phyloP scores from a whole-genome alignment of 768 basidiomycete genomes.

The Leccinellum rugosiceps region DNA sequence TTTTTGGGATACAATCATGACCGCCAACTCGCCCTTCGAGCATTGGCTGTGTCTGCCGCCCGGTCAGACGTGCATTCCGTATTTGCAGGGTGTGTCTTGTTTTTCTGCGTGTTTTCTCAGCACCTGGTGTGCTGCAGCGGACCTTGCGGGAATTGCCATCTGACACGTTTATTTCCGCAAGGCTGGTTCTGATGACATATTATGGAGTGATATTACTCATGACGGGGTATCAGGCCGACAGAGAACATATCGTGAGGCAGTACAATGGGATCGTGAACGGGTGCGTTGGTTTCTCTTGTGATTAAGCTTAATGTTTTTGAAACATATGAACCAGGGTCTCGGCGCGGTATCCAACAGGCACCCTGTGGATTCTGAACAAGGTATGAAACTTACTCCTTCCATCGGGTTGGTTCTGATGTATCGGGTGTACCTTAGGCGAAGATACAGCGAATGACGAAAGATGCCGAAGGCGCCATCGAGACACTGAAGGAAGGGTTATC shows the following conservation, averaged over 20 bases:
- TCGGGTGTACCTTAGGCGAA: constrained; percentile 50
- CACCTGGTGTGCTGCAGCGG: not conserved
- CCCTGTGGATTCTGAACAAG: constrained; percentile 71
- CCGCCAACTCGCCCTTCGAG: constrained; percentile 61
- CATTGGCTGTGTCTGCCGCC: constrained; percentile 64
- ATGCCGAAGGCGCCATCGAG: constrained; percentile 62
- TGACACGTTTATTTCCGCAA: constrained; percentile 23
- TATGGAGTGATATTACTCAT: constrained; percentile 67
- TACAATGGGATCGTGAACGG: constrained; percentile 63
- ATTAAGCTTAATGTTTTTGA: not conserved
- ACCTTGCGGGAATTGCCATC: not conserved
- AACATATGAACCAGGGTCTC: constrained; percentile 40
- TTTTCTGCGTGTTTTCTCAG: not conserved
- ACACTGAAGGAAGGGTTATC: constrained; percentile 58
- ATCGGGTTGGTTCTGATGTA: not conserved
- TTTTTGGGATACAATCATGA: constrained; percentile 77
- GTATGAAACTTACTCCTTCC: constrained; percentile 31
- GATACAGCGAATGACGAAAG: constrained; percentile 66
- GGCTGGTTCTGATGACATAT: constrained; percentile 80
- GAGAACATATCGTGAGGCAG: constrained; percentile 56
- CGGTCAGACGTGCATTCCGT: constrained; percentile 70
- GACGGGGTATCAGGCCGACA: constrained; percentile 75
- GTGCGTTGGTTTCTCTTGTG: constrained; percentile 34
- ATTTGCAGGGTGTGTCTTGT: constrained; percentile 61
- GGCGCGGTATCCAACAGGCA: constrained; percentile 58